Evolutionary conservation across 75 land plant genomes (phyloP), one percentile per base, ranked within the genome.

Genomic region (Selaginella moellendorffii): DNA sequence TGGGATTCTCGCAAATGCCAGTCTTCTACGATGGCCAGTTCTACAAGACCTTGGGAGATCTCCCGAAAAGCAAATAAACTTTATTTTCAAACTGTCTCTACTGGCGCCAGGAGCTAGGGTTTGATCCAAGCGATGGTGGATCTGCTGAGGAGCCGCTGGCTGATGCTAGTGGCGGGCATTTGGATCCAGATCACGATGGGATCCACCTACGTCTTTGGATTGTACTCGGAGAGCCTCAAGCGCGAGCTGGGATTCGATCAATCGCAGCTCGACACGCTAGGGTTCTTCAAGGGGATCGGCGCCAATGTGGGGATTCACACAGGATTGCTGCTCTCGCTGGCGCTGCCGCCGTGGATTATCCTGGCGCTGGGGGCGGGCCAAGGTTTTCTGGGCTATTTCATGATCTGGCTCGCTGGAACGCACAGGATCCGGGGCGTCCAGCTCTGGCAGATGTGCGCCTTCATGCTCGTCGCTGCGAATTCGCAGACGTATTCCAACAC

Each of bases 391-490:
- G 87, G 83, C 46, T 84, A 81, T 54, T 26, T 68, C 54, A 71
- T 81, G 81, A 61, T 78, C 23, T 84, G 83, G 83, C 72, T 84
- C 2, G 29, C 83, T 28, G 79, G 78, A 23, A 78, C 83, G 21
- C 56, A 46, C 20, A 68, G 74, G 8, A 71, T 74, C 1, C 14
- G 83, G 23, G 60, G 65, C 24, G 82, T 82, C 0, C 21, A 52
- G 1, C 68, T 54, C 54, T 84, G 83, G 83, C 83, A 78, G 46
- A 84, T 84, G 87, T 84, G 80, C 54, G 9, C 73, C 30, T 80
- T 69, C 68, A 78, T 81, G 1, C 70, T 66, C 63, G 30, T 84
- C 21, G 87, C 77, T 28, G 73, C 83, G 17, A 78, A 80, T 54
- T 68, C 84, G 0, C 74, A 70, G 65, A 64, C 83, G 1, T 84